A percentile compares a stretch with the other conserved stretches of the same genome.
phyloP scores from a whole-genome alignment of 441 rosid genomes.

The Pelargonium australe region DNA sequence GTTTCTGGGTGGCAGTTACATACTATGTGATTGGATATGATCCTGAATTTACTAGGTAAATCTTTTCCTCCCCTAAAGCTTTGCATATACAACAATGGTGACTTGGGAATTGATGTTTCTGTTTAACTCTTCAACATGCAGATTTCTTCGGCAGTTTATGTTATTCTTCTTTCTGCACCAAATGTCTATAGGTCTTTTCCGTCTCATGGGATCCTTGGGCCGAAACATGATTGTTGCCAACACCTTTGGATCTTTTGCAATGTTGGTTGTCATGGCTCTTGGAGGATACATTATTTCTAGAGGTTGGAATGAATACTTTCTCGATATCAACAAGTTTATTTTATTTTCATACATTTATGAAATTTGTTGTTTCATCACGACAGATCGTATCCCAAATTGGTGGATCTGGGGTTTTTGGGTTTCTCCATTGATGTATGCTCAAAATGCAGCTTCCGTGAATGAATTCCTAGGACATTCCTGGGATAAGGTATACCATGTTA shows the following conservation, averaged over 20 bases:
- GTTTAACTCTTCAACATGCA: slow-evolving; percentile 29
- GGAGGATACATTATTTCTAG: slow-evolving; percentile 66
- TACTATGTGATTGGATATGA: slow-evolving; percentile 74
- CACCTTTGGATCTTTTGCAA: slow-evolving; percentile 57
- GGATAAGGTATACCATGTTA: slow-evolving; percentile 44
- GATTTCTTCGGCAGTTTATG: slow-evolving; percentile 61
- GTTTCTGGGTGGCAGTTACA: slow-evolving; percentile 53
- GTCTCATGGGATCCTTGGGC: slow-evolving; percentile 49
- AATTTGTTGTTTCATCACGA: slow-evolving; percentile 26
- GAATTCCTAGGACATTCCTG: slow-evolving; percentile 91
- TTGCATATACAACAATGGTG: slow-evolving; percentile 8
- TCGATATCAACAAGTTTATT: neutral
- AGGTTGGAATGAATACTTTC: slow-evolving; percentile 44
- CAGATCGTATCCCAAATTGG: slow-evolving; percentile 85
- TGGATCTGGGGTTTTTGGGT: slow-evolving; percentile 99
- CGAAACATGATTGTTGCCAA: slow-evolving; percentile 65
- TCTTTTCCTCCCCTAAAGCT: slow-evolving; percentile 12
- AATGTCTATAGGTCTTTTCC: slow-evolving; percentile 65
- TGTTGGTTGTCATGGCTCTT: slow-evolving; percentile 43
- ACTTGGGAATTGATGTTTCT: slow-evolving; percentile 15
- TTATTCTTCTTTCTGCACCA: slow-evolving; percentile 49
- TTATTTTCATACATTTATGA: slow-evolving; percentile 22
- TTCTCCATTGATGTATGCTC: slow-evolving; percentile 92
- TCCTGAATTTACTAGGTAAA: slow-evolving; percentile 56
- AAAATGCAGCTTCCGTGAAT: slow-evolving; percentile 93